Conservation (phyloP, 169 alveolate genomes). For the Amoebophrya sp. region DNA sequence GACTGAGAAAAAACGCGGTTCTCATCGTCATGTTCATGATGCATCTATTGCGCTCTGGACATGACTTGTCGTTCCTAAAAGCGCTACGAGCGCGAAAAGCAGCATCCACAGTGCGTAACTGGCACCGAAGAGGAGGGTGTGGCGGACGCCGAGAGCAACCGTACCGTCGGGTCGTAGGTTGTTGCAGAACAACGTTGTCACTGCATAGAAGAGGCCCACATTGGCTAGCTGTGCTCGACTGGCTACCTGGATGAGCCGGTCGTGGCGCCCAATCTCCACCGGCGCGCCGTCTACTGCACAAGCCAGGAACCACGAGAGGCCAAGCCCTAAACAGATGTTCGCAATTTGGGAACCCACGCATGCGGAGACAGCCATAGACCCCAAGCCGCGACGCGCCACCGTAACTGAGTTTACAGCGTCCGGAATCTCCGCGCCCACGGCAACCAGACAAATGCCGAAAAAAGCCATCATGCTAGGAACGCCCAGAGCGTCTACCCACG, state of each 20-base stretch:
- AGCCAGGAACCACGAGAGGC: constrained; percentile 29
- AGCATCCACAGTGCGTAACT: neutral
- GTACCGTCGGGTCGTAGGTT: neutral
- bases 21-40: no score
- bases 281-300: neutral
- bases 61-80: no score
- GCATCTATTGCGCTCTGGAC: no score
- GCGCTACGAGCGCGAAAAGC: neutral
- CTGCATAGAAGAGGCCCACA: neutral
- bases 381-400: constrained; percentile 31
- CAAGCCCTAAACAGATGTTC: constrained; percentile 34
- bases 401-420: constrained; percentile 31
- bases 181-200: neutral
- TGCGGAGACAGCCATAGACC: constrained; percentile 35
- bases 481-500: constrained; percentile 23
- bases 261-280: constrained; percentile 1
- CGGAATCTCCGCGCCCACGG: constrained; percentile 37
- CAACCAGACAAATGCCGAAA: constrained; percentile 29
- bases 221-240: neutral
- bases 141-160: neutral
- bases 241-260: neutral
- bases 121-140: neutral
- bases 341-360: constrained; percentile 33
- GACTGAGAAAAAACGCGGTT: no score
- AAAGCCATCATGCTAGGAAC: constrained; percentile 25